Evolutionary conservation across 2,329 filamentous ascomycete species (phyloP), one percentile per base, ranked within the genome.

Genomic region (Neofusicoccum sp.): DNA sequence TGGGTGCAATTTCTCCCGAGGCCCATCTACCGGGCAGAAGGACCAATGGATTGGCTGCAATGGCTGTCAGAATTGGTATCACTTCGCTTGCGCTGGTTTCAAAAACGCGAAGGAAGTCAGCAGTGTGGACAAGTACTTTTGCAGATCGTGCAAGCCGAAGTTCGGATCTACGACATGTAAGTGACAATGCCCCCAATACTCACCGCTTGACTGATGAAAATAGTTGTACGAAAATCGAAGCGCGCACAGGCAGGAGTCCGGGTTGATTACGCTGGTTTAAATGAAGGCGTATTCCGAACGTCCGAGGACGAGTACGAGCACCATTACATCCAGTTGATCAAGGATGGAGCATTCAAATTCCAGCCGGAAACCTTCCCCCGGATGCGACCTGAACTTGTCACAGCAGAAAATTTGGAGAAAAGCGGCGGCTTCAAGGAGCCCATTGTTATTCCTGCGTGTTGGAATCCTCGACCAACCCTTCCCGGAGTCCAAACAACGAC

Each of bases 31-130:
- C 37, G 80, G 78, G 9, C 84, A 86, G 60, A 78, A 81, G 64
- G 84, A 88, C 66, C 80, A 84, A 61, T 90, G 87, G 87, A 87
- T 90, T 65, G 84, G 83, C 45, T 90, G 87, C 71, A 87, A 89
- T 72, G 87, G 85, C 31, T 90, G 87, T 75, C 87, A 88, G 70
- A 81, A 81, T 63, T 90, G 87, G 87, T 89, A 86, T 70, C 87
- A 90, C 74, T 86, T 86, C 64, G 82, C 85, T 60, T 90, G 87
- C 71, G 87, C 87, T 56, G 87, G 86, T 3, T 88, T 89, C 74
- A 85, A 84, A 71, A 87, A 82, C 68, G 85, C 86, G 67, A 80
- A 84, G 31, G 86, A 89, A 70, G 84, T 88, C 37, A 83, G 85
- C 62, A 85, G 85, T 60, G 85, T 90, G 48, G 87, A 89, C 77